phyloP scores from a whole-genome alignment of 1,284 basidiomycete species.

The Laetiporus sulphureus region DNA sequence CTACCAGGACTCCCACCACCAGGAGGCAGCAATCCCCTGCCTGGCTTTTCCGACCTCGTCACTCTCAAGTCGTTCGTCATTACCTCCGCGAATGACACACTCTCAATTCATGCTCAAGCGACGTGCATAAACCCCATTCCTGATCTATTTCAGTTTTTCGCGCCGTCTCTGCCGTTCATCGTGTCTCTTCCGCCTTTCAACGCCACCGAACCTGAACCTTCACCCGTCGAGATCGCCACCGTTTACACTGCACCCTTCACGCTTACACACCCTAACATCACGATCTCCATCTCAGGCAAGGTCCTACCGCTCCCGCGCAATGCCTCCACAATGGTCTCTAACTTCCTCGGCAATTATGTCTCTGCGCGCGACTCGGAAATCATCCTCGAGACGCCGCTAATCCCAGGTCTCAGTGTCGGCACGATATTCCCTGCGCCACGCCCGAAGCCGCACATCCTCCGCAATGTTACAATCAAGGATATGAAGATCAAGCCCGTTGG shows the following conservation, averaged over 20 bases:
- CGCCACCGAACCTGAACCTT: slow-evolving; percentile 13
- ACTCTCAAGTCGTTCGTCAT: slow-evolving; percentile 53
- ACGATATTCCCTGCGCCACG: slow-evolving; percentile 57
- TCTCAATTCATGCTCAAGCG: slow-evolving; percentile 48
- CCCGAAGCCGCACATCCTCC: slow-evolving; percentile 55
- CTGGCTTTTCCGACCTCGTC: slow-evolving; percentile 50
- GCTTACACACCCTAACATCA: slow-evolving; percentile 62
- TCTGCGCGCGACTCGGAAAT: slow-evolving; percentile 50
- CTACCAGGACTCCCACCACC: slow-evolving; percentile 63
- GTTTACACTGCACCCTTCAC: slow-evolving; percentile 48
- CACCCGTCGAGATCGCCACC: slow-evolving; percentile 41
- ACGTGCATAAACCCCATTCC: slow-evolving; percentile 51
- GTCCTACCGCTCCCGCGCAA: slow-evolving; percentile 47
- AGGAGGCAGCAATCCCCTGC: slow-evolving; percentile 42
- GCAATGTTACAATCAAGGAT: slow-evolving; percentile 61
- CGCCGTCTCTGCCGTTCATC: slow-evolving; percentile 53
- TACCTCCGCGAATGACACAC: slow-evolving; percentile 35
- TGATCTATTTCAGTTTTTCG: slow-evolving; percentile 36
- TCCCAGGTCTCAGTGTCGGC: slow-evolving; percentile 40
- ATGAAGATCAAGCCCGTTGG: slow-evolving; percentile 59
- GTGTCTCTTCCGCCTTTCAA: slow-evolving; percentile 40
- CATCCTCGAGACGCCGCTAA: slow-evolving; percentile 44
- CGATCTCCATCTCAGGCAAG: slow-evolving; percentile 48
- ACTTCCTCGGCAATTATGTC: slow-evolving; percentile 57
- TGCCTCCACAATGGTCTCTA: slow-evolving; percentile 44